Conservation (phyloP, 345 rosid species). For the Sisymbrium altissimum region DNA sequence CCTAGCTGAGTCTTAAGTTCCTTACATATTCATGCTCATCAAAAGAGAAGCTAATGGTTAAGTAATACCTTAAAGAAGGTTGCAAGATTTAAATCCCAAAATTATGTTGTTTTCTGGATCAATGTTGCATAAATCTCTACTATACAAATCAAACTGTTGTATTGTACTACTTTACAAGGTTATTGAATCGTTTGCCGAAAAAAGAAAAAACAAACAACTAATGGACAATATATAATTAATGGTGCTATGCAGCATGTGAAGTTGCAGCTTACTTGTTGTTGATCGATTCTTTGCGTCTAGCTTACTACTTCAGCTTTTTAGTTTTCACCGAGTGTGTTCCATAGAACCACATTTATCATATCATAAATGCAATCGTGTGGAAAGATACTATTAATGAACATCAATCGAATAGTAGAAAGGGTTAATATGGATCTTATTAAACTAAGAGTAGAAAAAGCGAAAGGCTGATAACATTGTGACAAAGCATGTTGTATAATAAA, state of each 20-base stretch:
- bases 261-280: neutral
- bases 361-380: neutral
- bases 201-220: neutral
- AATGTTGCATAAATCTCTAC: neutral
- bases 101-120: neutral
- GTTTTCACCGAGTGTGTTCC: neutral
- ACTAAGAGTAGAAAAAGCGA: neutral
- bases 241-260: neutral
- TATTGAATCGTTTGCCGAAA: neutral
- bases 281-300: neutral
- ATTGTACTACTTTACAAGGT: neutral
- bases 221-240: neutral
- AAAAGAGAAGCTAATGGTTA: neutral
- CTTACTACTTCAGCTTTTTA: neutral
- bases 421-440: neutral
- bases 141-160: neutral
- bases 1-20: neutral
- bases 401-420: neutral
- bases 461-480: neutral
- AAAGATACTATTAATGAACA: neutral
- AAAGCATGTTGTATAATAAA: neutral
- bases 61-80: neutral
- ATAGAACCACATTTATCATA: no score
- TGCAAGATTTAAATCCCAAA: neutral
- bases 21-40: neutral